Evolutionary conservation across 768 basidiomycete species (phyloP), one percentile per base, ranked within the genome.

Genomic region (Royoungia palumana): DNA sequence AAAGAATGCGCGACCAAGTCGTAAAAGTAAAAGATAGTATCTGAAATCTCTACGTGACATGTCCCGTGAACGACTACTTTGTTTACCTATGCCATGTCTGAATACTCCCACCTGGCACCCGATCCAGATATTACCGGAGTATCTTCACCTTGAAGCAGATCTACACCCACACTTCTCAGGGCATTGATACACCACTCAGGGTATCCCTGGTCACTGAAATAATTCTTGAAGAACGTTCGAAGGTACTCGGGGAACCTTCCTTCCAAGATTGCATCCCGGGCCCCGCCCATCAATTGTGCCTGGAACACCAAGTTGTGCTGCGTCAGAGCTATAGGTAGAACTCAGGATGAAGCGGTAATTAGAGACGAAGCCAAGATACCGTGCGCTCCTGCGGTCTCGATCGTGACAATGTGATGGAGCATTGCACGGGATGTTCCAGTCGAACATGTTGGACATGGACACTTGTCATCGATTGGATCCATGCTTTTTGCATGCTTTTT

Each of bases 161-260:
- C 90, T 0, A 95, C 88, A 1, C 87, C 87, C 12, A 95, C 92
- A 46, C 81, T 85, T 21, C 76, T 73, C 43, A 95, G 69, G 11
- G 92, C 93, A 59, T 90, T 87, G 1, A 94, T 81, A 57, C 88
- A 89, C 92, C 92, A 95, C 61, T 82, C 80, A 0, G 91, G 91
- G 63, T 93, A 91, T 10, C 85, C 86, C n/a, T 73, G 69, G 47
- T 81, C 75, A 7, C 80, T 83, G 59, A 89, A 95, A 65, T 93
- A 94, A 37, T 72, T 70, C 28, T 73, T 75, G 66, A 95, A 94
- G 70, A 94, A 95, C 7, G 68, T 69, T 44, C 75, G 75, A 24
- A 94, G 74, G 63, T 89, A 94, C 43, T 78, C 73, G 1, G 92
- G 93, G 66, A 91, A 95, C 11, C 71, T 79, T 32, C 83, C 89